A percentile compares a stretch with the other conserved stretches of the same genome.
Evolutionary conservation across 352 stramenopile species (phyloP).

Genomic region (Globisporangium lucens): DNA sequence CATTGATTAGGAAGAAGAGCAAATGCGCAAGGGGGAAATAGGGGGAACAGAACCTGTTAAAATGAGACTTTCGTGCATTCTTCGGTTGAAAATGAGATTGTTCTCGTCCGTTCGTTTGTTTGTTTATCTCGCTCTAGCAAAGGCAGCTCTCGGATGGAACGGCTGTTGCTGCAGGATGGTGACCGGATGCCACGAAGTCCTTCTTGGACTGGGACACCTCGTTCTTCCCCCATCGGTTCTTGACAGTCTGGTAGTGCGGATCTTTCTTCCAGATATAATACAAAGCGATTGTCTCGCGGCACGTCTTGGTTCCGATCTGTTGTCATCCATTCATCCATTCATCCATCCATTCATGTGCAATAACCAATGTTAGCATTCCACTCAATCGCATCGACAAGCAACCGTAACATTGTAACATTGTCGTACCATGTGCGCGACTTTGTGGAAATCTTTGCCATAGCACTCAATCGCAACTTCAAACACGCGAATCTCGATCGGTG

Average conservation of each 20-base stretch:
- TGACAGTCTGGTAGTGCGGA: conserved; percentile 78
- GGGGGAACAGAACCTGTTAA: neutral
- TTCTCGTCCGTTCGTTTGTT: neutral
- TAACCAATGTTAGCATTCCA: neutral
- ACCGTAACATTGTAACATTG: neutral
- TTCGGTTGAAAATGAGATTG: neutral
- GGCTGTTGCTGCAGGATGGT: conserved; percentile 3
- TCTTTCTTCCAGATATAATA: conserved; percentile 90
- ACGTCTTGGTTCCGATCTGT: conserved; percentile 73
- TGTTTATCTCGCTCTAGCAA: neutral
- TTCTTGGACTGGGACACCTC: conserved; percentile 29
- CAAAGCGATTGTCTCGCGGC: conserved; percentile 70
- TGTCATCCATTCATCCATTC: neutral
- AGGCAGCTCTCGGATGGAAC: neutral
- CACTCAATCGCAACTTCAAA: conserved; percentile 85
- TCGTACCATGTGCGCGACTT: conserved; percentile 64
- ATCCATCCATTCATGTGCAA: neutral
- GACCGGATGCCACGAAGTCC: conserved; percentile 14
- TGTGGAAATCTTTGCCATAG: conserved; percentile 82
- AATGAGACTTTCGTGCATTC: neutral
- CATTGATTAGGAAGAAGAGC: conserved; percentile 41
- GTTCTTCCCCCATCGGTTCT: conserved; percentile 68
- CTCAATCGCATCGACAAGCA: neutral
- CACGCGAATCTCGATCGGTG: conserved; percentile 71
- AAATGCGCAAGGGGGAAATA: neutral